These are phyloP conservation scores for Biancaea sappan DNA, from an alignment of 306 rosid genomes.

Conservation along the genomic window DNA sequence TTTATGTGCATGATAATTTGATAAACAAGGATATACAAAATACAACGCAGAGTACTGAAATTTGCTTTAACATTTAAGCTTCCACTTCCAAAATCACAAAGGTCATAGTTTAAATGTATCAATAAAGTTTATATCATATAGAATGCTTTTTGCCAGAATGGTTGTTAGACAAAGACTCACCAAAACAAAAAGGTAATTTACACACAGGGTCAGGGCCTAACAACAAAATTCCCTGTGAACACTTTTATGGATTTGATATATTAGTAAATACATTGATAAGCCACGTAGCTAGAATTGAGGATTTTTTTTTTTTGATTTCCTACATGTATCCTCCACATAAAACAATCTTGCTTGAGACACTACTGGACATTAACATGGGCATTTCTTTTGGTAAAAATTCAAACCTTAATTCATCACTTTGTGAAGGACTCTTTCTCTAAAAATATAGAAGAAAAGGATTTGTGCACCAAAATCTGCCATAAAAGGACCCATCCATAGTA, in stretches of 20 bases:
- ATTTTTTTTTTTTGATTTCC: too few species aligned
- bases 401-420: too few species aligned
- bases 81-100: background rate
- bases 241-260: background rate
- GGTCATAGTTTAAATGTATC: slow-evolving; percentile 3
- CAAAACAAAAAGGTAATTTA: background rate
- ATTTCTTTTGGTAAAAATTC: too few species aligned
- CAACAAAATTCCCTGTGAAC: slow-evolving; percentile 1
- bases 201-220: background rate
- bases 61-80: slow-evolving; percentile 1
- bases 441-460: too few species aligned
- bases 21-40: slow-evolving; percentile 1
- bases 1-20: background rate
- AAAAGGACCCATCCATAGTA: slow-evolving; percentile 25
- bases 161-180: background rate
- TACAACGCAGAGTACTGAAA: background rate
- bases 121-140: background rate
- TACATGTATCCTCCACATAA: too few species aligned
- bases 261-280: background rate
- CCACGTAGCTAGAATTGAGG: background rate
- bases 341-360: too few species aligned
- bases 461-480: too few species aligned
- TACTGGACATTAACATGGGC: too few species aligned
- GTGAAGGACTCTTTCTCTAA: too few species aligned
- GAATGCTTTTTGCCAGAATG: too few species aligned